Base-by-base conservation (phyloP, 441 rosid species). In the Populus tomentosa region DNA sequence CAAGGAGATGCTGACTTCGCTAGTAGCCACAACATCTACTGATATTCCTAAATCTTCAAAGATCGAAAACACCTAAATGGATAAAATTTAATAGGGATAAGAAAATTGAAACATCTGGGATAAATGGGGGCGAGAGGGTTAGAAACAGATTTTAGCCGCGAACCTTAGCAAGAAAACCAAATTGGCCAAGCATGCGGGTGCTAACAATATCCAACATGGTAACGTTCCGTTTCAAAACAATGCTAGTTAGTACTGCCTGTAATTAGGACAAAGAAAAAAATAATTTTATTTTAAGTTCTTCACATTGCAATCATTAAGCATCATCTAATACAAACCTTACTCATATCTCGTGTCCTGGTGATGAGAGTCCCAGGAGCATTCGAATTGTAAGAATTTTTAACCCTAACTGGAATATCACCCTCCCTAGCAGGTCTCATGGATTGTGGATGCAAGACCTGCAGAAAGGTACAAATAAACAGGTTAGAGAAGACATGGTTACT, bases 401-500 rank as follows among this genome's bases (percentile, higher is more conserved):
- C 98, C 84, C 97, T 86, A 9, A 95, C 97, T 67, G 99, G 99
- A 86, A 93, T 89, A 85, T 92, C 96, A 28, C 95, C 94, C 77
- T 95, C 98, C 85, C 93, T 89, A 76, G 98, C 99, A 79, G 98
- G 99, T 85, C 97, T 87, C 98, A 95, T 95, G 67, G 98, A 91
- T 71, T 87, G 94, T 38, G 98, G 98, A 87, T 95, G 98, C 81
- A 95, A 82, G 73, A 95, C 98, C 98, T 95, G 82, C 61, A 77
- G 66, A 73, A 77, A 63, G 67, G 75, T 30, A 62, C 61, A 75
- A 56, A 61, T 23, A 71, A 67, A 30, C 70, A 77, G 63, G 69
- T 75, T 40, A 59, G 33, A 35, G 23, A 71, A 69, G 10, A 33
- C 71, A 71, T 50, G n/a, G 6, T 38, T 69, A 10, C 14, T 33